Evolutionary conservation across 257 asterid genomes (phyloP), one percentile per base, ranked within the genome.

Genomic region (Cinchona pubescens): DNA sequence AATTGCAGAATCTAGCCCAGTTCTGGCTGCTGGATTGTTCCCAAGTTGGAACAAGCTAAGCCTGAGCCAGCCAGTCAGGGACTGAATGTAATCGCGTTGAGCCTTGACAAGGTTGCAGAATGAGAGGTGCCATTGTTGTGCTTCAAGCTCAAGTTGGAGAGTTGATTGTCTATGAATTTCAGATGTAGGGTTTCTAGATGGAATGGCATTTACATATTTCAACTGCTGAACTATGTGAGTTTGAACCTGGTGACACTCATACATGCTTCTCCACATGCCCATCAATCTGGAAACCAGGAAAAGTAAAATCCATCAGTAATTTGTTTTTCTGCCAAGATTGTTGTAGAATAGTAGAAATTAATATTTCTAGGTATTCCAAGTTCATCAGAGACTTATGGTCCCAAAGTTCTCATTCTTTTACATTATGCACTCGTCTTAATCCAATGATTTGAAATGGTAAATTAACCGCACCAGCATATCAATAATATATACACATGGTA

Each of bases 191-290:
- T 86, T 84, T 21, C 81, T 74, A 0, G 96, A 88, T 10, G 96
- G 92, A 42, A 82, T 66, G 70, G 81, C 63, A 79, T 83, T 88
- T 71, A 95, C 92, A 80, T 91, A 91, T 83, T 90, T 95, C 82
- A 95, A 90, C 81, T 92, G 99, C 86, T 92, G 96, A 59, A 92
- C 98, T 72, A 92, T 95, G 90, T 91, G 96, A 6, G 90, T 91
- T 67, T 95, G 99, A 56, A 92, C 97, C 67, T 92, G 99, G 83
- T 95, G 99, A 85, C 88, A 87, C 76, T 95, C 99, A 9, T 92
- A 91, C 99, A 95, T 95, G 87, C 97, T 95, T 87, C 96, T 87
- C 99, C 99, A 95, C 98, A 95, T 91, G 75, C 87, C 80, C 89
- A 87, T 89, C 72, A 88, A 85, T 82, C 99, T 95, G 80, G 40